Conservation (phyloP, 345 rosid species). For the Barbarea vulgaris region DNA sequence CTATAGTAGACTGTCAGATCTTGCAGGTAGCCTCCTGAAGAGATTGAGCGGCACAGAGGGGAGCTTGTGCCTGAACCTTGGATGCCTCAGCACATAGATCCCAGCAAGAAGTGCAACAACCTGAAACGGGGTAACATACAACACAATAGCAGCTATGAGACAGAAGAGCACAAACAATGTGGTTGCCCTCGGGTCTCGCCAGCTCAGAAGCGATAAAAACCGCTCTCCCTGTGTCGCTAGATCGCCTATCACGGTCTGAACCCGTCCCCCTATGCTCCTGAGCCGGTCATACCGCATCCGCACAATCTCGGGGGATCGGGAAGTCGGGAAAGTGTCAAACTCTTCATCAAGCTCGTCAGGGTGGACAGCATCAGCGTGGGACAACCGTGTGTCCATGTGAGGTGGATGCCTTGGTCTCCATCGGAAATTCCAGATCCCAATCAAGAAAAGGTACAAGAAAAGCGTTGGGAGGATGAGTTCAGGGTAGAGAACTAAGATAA, state of each 20-base stretch:
- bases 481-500: constrained; percentile 82
- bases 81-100: constrained; percentile 82
- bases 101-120: constrained; percentile 71
- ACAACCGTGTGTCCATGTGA: constrained; percentile 91
- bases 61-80: constrained; percentile 84
- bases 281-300: constrained; percentile 89
- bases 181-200: constrained; percentile 97
- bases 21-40: constrained; percentile 93
- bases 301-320: constrained; percentile 65
- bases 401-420: constrained; percentile 95
- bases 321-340: constrained; percentile 87
- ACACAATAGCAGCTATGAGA: constrained; percentile 74
- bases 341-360: constrained; percentile 97
- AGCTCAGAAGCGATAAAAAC: constrained; percentile 79
- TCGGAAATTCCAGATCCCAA: constrained; percentile 91
- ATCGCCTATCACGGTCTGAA: constrained; percentile 96
- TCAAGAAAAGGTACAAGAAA: constrained; percentile 86
- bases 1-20: constrained; percentile 93
- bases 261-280: constrained; percentile 88
- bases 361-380: constrained; percentile 83
- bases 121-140: constrained; percentile 90
- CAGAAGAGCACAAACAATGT: constrained; percentile 85
- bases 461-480: constrained; percentile 88
- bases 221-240: constrained; percentile 95
- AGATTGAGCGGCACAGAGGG: constrained; percentile 88